Evolutionary conservation across 2,329 filamentous ascomycete species (phyloP), one percentile per base, ranked within the genome.

Genomic region (Lasiodiplodia sp.): DNA sequence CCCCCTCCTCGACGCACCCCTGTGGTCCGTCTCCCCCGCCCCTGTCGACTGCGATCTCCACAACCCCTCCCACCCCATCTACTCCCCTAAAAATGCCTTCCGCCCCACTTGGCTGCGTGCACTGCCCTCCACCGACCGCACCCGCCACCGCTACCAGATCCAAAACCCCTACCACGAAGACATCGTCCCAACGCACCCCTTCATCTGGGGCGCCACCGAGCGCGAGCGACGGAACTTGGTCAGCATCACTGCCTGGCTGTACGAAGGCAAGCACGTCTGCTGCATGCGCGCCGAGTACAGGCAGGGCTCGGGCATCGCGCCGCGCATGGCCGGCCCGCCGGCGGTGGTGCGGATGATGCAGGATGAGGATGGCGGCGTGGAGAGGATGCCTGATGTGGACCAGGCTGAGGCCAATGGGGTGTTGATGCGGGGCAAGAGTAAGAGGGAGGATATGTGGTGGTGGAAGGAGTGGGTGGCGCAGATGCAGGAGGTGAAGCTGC

Each of bases 131-230:
- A 31, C 25, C 23, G 44, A 63, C 10, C 37, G 18, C 21, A 0
- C 28, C 16, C 52, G 11, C n/a, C 2, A 11, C n/a, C n/a, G 28
- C 47, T 25, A 38, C 21, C 37, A 52, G 3, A 44, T 49, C 21
- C 37, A 68, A 8, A 10, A 7, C 37, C 14, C 14, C 4, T 49
- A 8, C 2, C 60, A 65, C 14, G 47, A 58, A 10, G 71, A 72
- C 49, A 34, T 70, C 25, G 21, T 71, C n/a, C 64, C 70, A 1
- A 52, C 69, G 37, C 31, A 70, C 4, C 34, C 67, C 21, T 51
- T 73, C 25, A 18, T 71, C 53, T 73, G 71, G 71, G 64, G 63
- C 47, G 38, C 69, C 21, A n/a, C 12, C n/a, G 31, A 40, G n/a
- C 3, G 4, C 4, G 51, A 63, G 34, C 63, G 68, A 16, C 44